phyloP scores from a whole-genome alignment of 805 yeast species.

The Kurtzmaniella fragi region DNA sequence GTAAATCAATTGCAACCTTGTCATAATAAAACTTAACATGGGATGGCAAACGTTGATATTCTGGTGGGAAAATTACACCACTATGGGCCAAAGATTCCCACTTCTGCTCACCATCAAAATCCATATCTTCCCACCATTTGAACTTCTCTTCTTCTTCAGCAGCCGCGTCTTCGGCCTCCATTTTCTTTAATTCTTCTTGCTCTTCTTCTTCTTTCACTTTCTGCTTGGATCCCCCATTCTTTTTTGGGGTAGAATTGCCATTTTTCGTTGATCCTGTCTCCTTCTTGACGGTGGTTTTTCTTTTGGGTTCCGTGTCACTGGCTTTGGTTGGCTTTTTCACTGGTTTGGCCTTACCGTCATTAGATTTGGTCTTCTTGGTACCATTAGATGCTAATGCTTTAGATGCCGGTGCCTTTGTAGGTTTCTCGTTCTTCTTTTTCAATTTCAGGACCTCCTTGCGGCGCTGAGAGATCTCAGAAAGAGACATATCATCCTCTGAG shows the following conservation, averaged over 20 bases:
- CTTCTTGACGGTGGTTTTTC: constrained; percentile 3
- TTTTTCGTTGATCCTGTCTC: constrained; percentile 1
- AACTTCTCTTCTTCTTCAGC: constrained; percentile 51
- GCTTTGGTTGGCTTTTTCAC: constrained; percentile 2
- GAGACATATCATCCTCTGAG: constrained; percentile 4
- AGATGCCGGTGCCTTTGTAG: constrained; percentile 2
- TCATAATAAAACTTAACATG: constrained; percentile 72
- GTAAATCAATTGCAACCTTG: constrained; percentile 69
- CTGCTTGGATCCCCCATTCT: constrained; percentile 5
- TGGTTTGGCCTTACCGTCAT: constrained; percentile 1
- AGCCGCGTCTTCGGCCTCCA: constrained; percentile 8
- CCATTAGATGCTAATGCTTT: background rate
- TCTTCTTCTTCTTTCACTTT: constrained; percentile 7
- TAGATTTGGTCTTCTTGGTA: constrained; percentile 2
- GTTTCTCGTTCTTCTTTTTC: constrained; percentile 6
- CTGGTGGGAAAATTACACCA: constrained; percentile 93
- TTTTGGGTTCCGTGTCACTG: constrained; percentile 5
- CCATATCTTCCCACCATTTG: constrained; percentile 83
- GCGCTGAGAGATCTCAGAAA: constrained; percentile 1
- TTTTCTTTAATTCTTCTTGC: constrained; percentile 10
- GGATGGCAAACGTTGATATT: constrained; percentile 78
- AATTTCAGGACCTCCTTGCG: constrained; percentile 1
- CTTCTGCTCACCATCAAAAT: constrained; percentile 67
- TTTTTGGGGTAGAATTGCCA: constrained; percentile 1
- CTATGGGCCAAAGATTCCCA: constrained; percentile 86